phyloP scores from a whole-genome alignment of 2,329 filamentous ascomycete species.

The Chrysoporthe deuterocubensis region DNA sequence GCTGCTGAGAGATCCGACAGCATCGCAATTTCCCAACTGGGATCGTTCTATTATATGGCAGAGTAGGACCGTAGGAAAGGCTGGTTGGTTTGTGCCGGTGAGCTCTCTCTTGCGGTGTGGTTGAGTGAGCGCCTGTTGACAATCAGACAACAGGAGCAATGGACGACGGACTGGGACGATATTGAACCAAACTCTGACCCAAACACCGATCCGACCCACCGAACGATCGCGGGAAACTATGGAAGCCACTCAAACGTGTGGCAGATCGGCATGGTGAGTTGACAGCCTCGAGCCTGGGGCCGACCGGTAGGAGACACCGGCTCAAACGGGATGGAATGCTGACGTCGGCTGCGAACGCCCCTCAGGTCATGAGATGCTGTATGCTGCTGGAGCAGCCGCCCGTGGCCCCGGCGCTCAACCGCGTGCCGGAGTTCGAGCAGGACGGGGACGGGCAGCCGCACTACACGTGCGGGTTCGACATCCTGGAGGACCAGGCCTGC shows the following conservation, averaged over 20 bases:
- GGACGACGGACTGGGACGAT: constrained; percentile 12
- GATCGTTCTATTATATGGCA: not conserved
- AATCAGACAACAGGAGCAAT: constrained; percentile 6
- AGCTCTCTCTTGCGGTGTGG: not conserved
- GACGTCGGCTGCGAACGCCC: too few species aligned
- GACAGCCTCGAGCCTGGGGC: not conserved
- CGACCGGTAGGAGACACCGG: not conserved
- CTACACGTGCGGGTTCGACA: constrained; percentile 9
- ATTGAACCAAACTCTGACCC: not conserved
- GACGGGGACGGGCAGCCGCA: not conserved
- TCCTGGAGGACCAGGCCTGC: not conserved
- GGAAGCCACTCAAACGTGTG: constrained; percentile 17
- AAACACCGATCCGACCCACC: not conserved
- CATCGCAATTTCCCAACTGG: too few species aligned
- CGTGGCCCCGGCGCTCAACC: not conserved
- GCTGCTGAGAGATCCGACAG: not conserved
- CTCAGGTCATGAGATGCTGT: constrained; percentile 13
- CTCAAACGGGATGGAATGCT: not conserved
- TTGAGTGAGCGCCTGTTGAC: too few species aligned
- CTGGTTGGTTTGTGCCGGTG: not conserved
- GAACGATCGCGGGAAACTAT: not conserved
- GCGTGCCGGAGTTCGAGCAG: not conserved
- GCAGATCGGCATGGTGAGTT: constrained; percentile 18
- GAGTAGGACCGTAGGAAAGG: not conserved
- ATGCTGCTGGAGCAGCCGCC: constrained; percentile 8